phyloP scores from a whole-genome alignment of 352 stramenopile species.

The Pythium sukuiense region DNA sequence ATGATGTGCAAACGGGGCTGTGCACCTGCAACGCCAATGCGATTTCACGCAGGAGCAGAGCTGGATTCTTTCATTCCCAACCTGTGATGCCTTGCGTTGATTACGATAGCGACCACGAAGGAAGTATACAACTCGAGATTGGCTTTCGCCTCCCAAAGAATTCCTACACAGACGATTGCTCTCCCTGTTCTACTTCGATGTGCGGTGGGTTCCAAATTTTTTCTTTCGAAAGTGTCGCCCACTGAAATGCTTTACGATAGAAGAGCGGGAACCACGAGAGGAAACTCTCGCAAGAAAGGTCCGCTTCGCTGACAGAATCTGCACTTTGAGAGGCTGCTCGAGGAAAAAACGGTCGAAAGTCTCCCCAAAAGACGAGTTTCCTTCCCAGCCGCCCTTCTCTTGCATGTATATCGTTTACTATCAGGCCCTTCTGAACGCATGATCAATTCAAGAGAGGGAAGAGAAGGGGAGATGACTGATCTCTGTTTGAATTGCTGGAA shows the following conservation, averaged over 20 bases:
- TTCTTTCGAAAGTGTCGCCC: constrained; percentile 5
- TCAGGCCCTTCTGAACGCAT: constrained; percentile 12
- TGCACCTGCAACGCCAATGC: constrained; percentile 9
- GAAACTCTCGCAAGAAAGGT: constrained; percentile 24
- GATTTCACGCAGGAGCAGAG: constrained; percentile 16
- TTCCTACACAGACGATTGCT: not conserved
- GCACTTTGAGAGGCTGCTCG: constrained; percentile 17
- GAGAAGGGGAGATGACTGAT: constrained; percentile 26
- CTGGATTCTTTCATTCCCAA: constrained; percentile 19
- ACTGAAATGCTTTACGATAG: constrained; percentile 23
- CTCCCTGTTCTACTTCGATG: not conserved
- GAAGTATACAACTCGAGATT: not conserved
- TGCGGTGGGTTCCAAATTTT: not conserved
- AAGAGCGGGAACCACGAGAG: constrained; percentile 5
- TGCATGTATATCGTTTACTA: constrained; percentile 22
- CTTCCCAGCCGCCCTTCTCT: constrained; percentile 1
- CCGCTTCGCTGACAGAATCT: constrained; percentile 27
- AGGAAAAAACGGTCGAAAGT: constrained; percentile 27
- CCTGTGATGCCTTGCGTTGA: constrained; percentile 15
- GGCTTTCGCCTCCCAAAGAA: no score
- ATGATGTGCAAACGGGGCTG: constrained; percentile 21
- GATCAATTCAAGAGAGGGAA: constrained; percentile 15
- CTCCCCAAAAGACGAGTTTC: constrained; percentile 14
- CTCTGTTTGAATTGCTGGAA: constrained; percentile 7
- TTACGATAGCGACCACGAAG: constrained; percentile 8